These are phyloP conservation scores for Saccharomycopsis olivae DNA, from an alignment of 805 yeast genomes.

Conservation along the genomic window DNA sequence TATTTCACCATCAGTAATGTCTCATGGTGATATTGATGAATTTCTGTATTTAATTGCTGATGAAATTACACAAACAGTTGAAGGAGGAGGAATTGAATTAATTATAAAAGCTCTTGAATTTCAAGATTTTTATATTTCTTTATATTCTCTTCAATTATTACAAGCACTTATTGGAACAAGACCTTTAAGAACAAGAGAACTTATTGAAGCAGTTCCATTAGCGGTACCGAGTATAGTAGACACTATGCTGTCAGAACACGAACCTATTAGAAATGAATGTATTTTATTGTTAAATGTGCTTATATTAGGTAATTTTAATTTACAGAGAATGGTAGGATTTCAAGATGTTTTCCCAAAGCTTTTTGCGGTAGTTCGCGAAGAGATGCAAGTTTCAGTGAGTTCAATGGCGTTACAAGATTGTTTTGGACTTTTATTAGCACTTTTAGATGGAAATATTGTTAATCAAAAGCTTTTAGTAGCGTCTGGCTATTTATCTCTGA, in stretches of 20 bases:
- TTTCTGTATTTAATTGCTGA: conserved; percentile 94
- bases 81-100: conserved; percentile 32
- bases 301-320: conserved; percentile 69
- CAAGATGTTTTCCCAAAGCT: conserved; percentile 82
- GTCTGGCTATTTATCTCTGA: conserved; percentile 49
- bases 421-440: conserved; percentile 58
- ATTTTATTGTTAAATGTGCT: conserved; percentile 75
- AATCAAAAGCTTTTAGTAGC: conserved; percentile 86
- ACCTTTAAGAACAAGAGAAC: conserved; percentile 60
- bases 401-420: conserved; percentile 89
- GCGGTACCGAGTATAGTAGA: conserved; percentile 69
- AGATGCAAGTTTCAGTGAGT: conserved; percentile 78
- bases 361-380: conserved; percentile 71
- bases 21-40: conserved; percentile 58
- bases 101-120: conserved; percentile 41
- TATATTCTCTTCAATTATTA: conserved; percentile 75
- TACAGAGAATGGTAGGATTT: conserved; percentile 89
- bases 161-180: conserved; percentile 78
- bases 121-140: conserved; percentile 63
- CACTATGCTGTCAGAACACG: conserved; percentile 53
- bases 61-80: conserved; percentile 66
- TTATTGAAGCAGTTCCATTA: conserved; percentile 60
- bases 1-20: conserved; percentile 52
- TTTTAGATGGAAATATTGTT: conserved; percentile 73
- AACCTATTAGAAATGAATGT: conserved; percentile 84